These are phyloP conservation scores for Ophiostoma tasmaniense DNA, from an alignment of 2,329 filamentous ascomycete species.

Conservation along the genomic window DNA sequence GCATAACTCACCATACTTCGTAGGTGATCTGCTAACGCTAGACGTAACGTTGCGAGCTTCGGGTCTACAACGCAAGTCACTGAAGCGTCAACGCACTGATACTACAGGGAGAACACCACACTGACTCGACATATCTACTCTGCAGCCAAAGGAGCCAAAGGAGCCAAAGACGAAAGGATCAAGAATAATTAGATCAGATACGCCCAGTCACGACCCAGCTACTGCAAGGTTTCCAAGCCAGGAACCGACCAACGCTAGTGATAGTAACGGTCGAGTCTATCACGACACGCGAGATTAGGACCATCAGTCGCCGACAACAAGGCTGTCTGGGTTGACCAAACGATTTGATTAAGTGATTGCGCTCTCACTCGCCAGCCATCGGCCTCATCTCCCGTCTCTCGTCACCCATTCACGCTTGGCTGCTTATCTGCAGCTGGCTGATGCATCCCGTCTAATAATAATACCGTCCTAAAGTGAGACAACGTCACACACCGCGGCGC, in stretches of 20 bases:
- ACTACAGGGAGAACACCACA: neutral
- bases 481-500: slow-evolving; percentile 14
- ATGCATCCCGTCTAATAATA: neutral
- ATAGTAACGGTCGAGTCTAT: neutral
- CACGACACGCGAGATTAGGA: neutral
- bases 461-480: slow-evolving; percentile 6
- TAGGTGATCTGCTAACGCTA: neutral
- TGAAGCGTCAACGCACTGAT: neutral
- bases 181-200: neutral
- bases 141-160: neutral
- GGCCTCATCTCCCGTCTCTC: neutral
- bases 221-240: slow-evolving; percentile 3
- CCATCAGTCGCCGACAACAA: neutral
- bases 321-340: neutral
- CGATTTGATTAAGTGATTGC: neutral
- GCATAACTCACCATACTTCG: neutral
- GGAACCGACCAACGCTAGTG: slow-evolving; percentile 11
- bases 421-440: slow-evolving; percentile 1
- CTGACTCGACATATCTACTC: neutral
- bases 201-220: neutral
- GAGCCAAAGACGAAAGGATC: neutral
- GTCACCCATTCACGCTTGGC: neutral
- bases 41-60: slow-evolving; percentile 1
- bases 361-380: neutral
- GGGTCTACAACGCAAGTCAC: neutral